These are phyloP conservation scores for Oryza coarctata DNA, from an alignment of 176 grass and related monocot species.

Conservation along the genomic window DNA sequence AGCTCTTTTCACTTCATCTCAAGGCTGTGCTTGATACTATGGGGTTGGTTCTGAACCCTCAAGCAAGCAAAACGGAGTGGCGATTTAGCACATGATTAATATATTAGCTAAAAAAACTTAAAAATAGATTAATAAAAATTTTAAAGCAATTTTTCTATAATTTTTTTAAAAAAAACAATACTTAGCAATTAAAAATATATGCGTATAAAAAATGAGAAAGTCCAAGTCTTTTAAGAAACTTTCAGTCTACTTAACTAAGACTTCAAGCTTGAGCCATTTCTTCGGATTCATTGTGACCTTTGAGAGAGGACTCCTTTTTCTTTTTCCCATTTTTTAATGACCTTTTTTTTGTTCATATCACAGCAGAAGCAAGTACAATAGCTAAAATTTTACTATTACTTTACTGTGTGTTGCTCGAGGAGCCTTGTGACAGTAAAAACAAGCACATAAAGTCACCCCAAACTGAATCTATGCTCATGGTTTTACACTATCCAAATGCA, in stretches of 20 bases:
- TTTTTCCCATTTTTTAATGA: neutral
- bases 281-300: neutral
- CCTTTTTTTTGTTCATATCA: neutral
- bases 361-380: neutral
- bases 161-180: no score
- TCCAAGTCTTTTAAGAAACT: slow-evolving; percentile 25
- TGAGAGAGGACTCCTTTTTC: neutral
- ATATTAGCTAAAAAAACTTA: no score
- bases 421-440: neutral
- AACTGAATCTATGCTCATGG: neutral
- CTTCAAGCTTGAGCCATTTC: neutral
- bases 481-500: neutral
- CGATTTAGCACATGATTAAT: no score
- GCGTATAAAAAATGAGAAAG: no score
- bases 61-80: no score
- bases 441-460: neutral
- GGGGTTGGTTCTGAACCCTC: no score
- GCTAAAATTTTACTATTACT: neutral
- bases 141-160: no score
- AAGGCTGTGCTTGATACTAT: no score
- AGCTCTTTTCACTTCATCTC: no score
- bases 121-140: no score
- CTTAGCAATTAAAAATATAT: no score
- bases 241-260: slow-evolving; percentile 16
- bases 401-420: neutral